Evolutionary conservation across 2,329 filamentous ascomycete species (phyloP), one percentile per base, ranked within the genome.

Genomic region (Paecilomyces niveus): DNA sequence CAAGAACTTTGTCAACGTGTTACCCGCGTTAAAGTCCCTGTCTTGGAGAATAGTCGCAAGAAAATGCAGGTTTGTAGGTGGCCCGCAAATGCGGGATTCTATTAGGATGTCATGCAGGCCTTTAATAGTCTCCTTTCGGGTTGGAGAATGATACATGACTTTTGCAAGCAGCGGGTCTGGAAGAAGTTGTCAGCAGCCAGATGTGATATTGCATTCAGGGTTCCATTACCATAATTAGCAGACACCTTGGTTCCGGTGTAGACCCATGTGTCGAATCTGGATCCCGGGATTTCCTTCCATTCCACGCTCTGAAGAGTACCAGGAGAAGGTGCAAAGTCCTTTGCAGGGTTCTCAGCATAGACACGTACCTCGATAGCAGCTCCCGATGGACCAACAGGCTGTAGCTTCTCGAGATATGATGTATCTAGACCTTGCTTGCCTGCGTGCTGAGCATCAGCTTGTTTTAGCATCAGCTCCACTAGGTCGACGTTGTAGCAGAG

Each of bases 261-360:
- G 1, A 87, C 77, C 85, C 85, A 88, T 0, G 84, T 87, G 63
- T 89, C 86, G 26, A 89, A 78, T 3, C 86, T 78, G 24, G 80
- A 74, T 3, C 76, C 76, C 0, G 76, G 63, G 0, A 77, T 67
- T 11, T 77, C 65, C n/a, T 81, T 77, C 78, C 84, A 87, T 15
- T 77, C 64, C 0, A 88, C 81, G 22, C 80, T 73, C 50, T 85
- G 83, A 1, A 88, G 69, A 1, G 80, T 70, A 1, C 86, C 86
- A 0, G 85, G 80, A 9, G 80, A 83, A 1, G 86, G 86, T 0
- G 80, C 77, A 63, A 82, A 88, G 56, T 83, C 77, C 58, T 80
- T 79, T 0, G 81, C 74, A 1, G 86, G 85, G 45, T 84, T 85
- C 53, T 85, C 82, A 1, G 82, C 82, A 61, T 84, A 84, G 0